Evolutionary conservation across 192 early-diverging fungal genomes (phyloP), one percentile per base, ranked within the genome.

Genomic region (Dissophora globulifera): DNA sequence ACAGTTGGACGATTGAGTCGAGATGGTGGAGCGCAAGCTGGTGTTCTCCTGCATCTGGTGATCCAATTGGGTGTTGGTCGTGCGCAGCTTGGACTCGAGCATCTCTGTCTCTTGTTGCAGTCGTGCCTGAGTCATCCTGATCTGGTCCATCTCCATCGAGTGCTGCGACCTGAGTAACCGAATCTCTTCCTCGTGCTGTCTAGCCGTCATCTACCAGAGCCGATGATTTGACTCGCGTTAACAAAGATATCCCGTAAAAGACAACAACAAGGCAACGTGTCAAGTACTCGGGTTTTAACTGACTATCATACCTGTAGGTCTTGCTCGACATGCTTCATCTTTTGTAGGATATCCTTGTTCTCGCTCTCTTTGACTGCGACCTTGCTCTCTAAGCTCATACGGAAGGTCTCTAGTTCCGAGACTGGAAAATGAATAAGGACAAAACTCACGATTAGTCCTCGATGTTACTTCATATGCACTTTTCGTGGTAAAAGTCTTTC

Each of bases 331-430:
- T 83, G 59, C 45, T 63, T 61, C 49, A 79, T 63, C 52, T 83
- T 64, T 47, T 68, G 67, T 22, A 70, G 45, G 2, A 80, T 78
- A 13, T 78, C 58, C 49, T 62, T 53, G 40, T 90, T 92, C 60
- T 92, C 91, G 43, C 70, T 74, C 63, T 91, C 86, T 52, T 92
- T 92, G n/a, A 66, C 67, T 4, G 76, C 67, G n/a, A 92, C 84
- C 27, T 83, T 80, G 38, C 51, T 52, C 69, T 89, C 79, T 7
- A 92, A 66, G 23, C 43, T 78, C 29, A 55, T 26, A 32, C 86
- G 82, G 66, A 89, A 89, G 2, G 71, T 30, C 46, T 78, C 68
- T 17, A 79, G 27, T 25, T 74, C 59, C 11, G 54, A 48, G 49
- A 80, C 79, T 80, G 48, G 26, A 9, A 2, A 8, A 16, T 19